These are phyloP conservation scores for Rutstroemia sp. DNA, from an alignment of 2,329 filamentous ascomycete species.

Conservation along the genomic window DNA sequence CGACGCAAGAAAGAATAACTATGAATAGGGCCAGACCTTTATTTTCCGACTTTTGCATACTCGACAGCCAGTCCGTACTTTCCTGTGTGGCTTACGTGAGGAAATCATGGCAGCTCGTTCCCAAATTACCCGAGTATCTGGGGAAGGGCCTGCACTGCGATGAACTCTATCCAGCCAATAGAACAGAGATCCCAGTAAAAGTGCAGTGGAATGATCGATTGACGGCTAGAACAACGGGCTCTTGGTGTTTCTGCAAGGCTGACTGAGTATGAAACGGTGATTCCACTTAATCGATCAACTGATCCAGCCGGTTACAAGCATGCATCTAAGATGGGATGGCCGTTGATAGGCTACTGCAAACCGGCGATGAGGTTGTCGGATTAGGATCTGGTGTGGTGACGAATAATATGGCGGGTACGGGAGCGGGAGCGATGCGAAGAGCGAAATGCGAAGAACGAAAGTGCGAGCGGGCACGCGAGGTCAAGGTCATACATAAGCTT, in stretches of 20 bases:
- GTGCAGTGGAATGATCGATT: too few species aligned
- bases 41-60: slow-evolving; percentile 36
- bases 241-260: too few species aligned
- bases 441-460: neutral
- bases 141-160: neutral
- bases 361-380: neutral
- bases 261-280: too few species aligned
- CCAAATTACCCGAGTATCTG: neutral
- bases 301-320: neutral
- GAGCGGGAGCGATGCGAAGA: neutral
- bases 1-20: neutral
- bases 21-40: slow-evolving; percentile 27
- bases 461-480: neutral
- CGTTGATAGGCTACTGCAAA: too few species aligned
- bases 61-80: slow-evolving; percentile 34
- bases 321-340: too few species aligned
- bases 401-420: neutral
- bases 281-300: too few species aligned
- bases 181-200: too few species aligned
- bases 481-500: neutral
- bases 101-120: neutral
- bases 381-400: neutral
- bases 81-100: slow-evolving; percentile 17
- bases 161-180: too few species aligned
- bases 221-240: too few species aligned